Evolutionary conservation across 441 rosid species (phyloP), one percentile per base, ranked within the genome.

Genomic region (Gossypium schwendimanii): DNA sequence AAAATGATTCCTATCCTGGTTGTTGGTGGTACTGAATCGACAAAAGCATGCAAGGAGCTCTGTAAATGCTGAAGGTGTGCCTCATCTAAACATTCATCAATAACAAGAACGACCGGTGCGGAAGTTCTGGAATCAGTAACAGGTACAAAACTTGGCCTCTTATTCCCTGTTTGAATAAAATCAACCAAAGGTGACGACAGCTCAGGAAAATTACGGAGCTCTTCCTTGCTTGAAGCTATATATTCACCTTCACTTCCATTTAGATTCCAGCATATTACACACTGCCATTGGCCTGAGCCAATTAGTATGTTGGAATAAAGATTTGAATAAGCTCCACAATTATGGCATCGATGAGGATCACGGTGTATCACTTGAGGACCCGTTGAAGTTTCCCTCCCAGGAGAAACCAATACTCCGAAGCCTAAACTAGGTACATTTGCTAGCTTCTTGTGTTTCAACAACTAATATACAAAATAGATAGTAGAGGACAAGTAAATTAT

Each of bases 201-300:
- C 83, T 95, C 98, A 0, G 91, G 95, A 41, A 86, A 87, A 73
- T 74, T 85, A 67, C 76, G 77, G 62, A 93, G 87, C 66, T 93
- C 96, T 70, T 90, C 89, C 80, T 87, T 90, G 83, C 79, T 83
- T n/a, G 92, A 72, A 79, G 95, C 93, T 50, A 89, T 76, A 66
- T 95, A 95, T 81, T 92, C 99, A 63, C 97, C 96, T 80, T 80
- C 88, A 83, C 98, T 95, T 53, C 85, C 93, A 81, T 91, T 89
- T 81, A 95, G 67, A 59, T 73, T 84, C 74, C 73, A 60, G 82
- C 97, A 95, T 73, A 95, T 83, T 53, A 93, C 86, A 62, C 98
- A 95, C 75, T 93, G 96, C 99, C 97, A 95, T 77, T 95, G 96
- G 62, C 98, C 98, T 36, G 97, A 93, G 63, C 97, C 90, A 77